phyloP scores from a whole-genome alignment of 129 eudicot genomes.

The Chrysanthemum makinoi region DNA sequence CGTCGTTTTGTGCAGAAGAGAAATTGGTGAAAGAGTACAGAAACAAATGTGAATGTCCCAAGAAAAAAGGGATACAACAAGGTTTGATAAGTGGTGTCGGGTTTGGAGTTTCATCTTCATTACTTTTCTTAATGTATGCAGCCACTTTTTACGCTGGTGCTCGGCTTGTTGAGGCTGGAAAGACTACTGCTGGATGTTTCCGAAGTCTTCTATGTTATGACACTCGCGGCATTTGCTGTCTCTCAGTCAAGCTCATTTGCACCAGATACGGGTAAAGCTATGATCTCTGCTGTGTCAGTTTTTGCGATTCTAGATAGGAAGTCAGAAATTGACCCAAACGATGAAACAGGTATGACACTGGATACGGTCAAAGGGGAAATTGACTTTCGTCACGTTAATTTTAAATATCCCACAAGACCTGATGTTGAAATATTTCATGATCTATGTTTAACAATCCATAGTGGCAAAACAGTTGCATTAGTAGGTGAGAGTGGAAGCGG shows the following conservation, averaged over 20 bases:
- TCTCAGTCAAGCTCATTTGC: slow-evolving; percentile 80
- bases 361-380: slow-evolving; percentile 70
- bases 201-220: slow-evolving; percentile 81
- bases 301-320: slow-evolving; percentile 67
- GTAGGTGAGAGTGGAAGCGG: slow-evolving; percentile 87
- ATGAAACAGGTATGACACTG: slow-evolving; percentile 57
- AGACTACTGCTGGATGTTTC: slow-evolving; percentile 56
- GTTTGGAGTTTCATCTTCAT: slow-evolving; percentile 54
- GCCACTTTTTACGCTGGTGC: slow-evolving; percentile 77
- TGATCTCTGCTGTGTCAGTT: slow-evolving; percentile 61
- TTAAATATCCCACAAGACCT: slow-evolving; percentile 77
- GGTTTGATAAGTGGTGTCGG: slow-evolving; percentile 84
- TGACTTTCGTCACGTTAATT: slow-evolving; percentile 62
- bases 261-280: slow-evolving; percentile 74
- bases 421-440: slow-evolving; percentile 67
- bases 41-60: slow-evolving; percentile 73
- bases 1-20: slow-evolving; percentile 92
- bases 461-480: slow-evolving; percentile 78
- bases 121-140: slow-evolving; percentile 67
- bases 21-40: slow-evolving; percentile 63
- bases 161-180: slow-evolving; percentile 63
- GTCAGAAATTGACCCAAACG: slow-evolving; percentile 74
- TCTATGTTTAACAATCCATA: slow-evolving; percentile 60
- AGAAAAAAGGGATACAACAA: slow-evolving; percentile 61
- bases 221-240: slow-evolving; percentile 68